Base-by-base conservation (phyloP, 2,329 filamentous ascomycete genomes). In the Trichoderma cornu-damae region DNA sequence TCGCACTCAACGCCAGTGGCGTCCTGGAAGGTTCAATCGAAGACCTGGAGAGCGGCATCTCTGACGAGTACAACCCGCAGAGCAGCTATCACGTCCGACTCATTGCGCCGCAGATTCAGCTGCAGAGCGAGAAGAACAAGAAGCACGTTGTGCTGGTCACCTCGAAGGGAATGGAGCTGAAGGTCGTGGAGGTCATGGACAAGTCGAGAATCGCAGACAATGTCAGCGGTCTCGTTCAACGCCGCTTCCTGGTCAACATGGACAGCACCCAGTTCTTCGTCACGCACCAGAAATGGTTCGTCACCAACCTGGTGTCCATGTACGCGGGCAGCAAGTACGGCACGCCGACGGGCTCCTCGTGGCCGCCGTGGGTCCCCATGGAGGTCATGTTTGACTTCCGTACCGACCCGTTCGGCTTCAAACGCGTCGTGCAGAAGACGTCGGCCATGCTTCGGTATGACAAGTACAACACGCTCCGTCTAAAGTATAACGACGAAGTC, bases 181-280 rank as follows among this genome's bases (percentile, higher is more conserved):
- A 97, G 75, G 89, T 99, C 9, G 84, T 99, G 18, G 93, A 96
- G 63, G 93, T 99, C 66, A 96, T 97, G 88, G 94, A 99, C 74
- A 96, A 96, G 72, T 87, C 91, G 66, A 84, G 94, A 60, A 84
- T 97, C 57, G 92, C 86, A 47, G 94, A 99, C 69, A 87, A 89
- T 64, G 91, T 99, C 66, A 96, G 90, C 67, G 95, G 94, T 54
- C 81, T 99, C 44, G 93, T 99, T 1, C 95, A 99, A 70, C 88
- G 92, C 35, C 88, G 94, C 6, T 96, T 97, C 75, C 84, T 92
- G 26, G 86, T 96, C 61, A 90, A 91, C 63, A 96, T 97, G 88
- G 94, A 99, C 73, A 96, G 93, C 68, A 88, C 95, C 26, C 94
- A 99, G 70, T 96, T 99, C 73, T 99, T 99, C 65, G 92, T 99